These are phyloP conservation scores for Suillus variegatus DNA, from an alignment of 768 basidiomycete genomes.

Conservation along the genomic window DNA sequence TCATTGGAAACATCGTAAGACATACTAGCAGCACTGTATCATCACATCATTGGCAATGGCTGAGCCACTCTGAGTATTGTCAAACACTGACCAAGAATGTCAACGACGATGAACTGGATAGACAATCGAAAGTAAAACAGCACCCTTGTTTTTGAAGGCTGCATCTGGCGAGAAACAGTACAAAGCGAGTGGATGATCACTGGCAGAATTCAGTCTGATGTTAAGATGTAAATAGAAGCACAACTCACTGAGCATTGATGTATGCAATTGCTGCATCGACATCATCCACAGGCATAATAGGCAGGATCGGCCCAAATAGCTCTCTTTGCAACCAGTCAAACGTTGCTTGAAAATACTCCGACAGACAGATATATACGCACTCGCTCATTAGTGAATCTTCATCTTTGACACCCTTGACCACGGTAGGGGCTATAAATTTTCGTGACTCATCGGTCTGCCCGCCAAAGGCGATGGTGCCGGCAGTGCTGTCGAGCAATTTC, in stretches of 20 bases:
- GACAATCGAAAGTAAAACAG: conserved; percentile 3
- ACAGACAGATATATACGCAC: conserved; percentile 41
- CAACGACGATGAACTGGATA: not conserved
- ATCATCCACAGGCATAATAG: conserved; percentile 69
- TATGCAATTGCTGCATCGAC: conserved; percentile 72
- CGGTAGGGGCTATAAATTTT: conserved; percentile 70
- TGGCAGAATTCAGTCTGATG: conserved; percentile 23
- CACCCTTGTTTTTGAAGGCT: conserved; percentile 63
- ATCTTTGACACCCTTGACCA: conserved; percentile 60
- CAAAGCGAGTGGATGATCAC: conserved; percentile 73
- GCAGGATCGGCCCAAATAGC: conserved; percentile 81
- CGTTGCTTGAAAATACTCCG: not conserved
- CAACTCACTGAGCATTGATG: conserved; percentile 51
- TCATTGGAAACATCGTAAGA: not conserved
- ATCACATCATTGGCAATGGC: conserved; percentile 70
- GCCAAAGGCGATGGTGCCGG: conserved; percentile 66
- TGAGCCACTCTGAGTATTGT: conserved; percentile 71
- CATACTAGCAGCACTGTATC: conserved; percentile 60
- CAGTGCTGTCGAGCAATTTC: conserved; percentile 60
- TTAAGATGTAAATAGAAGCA: not conserved
- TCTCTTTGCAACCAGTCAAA: conserved; percentile 50
- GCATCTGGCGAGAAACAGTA: conserved; percentile 74
- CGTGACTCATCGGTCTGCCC: conserved; percentile 59
- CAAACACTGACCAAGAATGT: conserved; percentile 49
- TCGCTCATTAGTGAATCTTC: conserved; percentile 79